Conservation (phyloP, 2,329 filamentous ascomycete species). For the Exophiala aquamarina region DNA sequence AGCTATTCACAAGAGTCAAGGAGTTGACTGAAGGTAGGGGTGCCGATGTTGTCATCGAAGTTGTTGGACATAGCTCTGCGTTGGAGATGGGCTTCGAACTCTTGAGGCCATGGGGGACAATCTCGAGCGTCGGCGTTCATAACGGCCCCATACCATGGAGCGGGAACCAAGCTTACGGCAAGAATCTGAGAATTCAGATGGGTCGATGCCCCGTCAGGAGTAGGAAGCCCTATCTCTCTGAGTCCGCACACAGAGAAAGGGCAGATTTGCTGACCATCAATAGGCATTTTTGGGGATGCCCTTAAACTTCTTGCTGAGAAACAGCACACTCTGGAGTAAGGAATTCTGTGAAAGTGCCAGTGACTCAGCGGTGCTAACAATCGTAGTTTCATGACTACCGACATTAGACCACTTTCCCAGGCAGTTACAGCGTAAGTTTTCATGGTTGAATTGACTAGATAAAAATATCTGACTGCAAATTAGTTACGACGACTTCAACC, state of each 20-base stretch:
- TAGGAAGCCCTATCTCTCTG: no score
- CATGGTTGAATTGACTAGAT: not conserved
- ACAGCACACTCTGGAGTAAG: conserved; percentile 13
- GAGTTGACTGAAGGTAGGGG: conserved; percentile 76
- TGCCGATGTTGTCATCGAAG: conserved; percentile 80
- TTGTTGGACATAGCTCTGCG: conserved; percentile 69
- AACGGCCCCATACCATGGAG: conserved; percentile 69
- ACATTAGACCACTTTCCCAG: conserved; percentile 12
- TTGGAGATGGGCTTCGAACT: conserved; percentile 70
- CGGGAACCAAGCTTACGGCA: conserved; percentile 64
- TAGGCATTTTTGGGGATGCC: conserved; percentile 4
- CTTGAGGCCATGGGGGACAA: conserved; percentile 68
- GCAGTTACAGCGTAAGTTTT: conserved; percentile 12
- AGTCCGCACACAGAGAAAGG: no score
- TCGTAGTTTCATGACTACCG: conserved; percentile 12
- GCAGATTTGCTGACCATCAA: no score
- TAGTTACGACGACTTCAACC: conserved; percentile 15
- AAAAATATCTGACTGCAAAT: not conserved
- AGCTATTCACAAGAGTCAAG: conserved; percentile 66
- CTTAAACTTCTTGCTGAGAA: conserved; percentile 8
- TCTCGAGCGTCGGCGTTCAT: conserved; percentile 74
- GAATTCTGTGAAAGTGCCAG: not conserved
- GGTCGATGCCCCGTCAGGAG: conserved; percentile 11
- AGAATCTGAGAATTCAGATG: conserved; percentile 58
- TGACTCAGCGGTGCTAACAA: not conserved